Evolutionary conservation across 352 stramenopile species (phyloP).

Genomic region (Aphanomyces euteiches): DNA sequence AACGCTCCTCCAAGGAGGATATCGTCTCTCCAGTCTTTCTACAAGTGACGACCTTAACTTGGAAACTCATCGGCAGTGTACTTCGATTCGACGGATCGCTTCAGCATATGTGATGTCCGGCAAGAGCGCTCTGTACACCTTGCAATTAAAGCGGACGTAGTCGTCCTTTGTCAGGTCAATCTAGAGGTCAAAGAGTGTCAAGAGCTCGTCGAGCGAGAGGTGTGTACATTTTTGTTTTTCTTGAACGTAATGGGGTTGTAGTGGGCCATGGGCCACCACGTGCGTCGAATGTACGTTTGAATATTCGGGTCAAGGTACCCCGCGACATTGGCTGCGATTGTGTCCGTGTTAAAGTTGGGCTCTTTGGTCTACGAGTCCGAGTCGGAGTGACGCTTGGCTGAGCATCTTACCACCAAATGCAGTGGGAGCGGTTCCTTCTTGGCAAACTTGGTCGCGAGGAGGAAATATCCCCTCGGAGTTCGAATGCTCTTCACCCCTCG

Average conservation of each 20-base stretch:
- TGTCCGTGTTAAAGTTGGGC: slow-evolving; percentile 12
- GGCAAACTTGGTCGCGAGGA: slow-evolving; percentile 19
- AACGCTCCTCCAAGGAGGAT: background rate
- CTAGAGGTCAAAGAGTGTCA: background rate
- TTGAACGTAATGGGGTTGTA: slow-evolving; percentile 30
- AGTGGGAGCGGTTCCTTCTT: slow-evolving; percentile 25
- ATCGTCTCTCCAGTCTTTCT: slow-evolving; percentile 27
- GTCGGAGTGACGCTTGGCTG: background rate
- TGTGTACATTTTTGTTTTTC: slow-evolving; percentile 10
- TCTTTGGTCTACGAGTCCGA: slow-evolving; percentile 3
- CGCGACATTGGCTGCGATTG: slow-evolving; percentile 15
- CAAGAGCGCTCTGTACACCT: slow-evolving; percentile 16
- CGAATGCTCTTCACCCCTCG: slow-evolving; percentile 27
- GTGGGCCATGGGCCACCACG: slow-evolving; percentile 27
- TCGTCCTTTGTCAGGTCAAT: slow-evolving; percentile 27
- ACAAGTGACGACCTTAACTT: background rate
- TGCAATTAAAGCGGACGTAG: slow-evolving; percentile 27
- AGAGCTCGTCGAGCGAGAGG: no score
- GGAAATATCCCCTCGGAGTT: slow-evolving; percentile 24
- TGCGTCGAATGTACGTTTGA: slow-evolving; percentile 21
- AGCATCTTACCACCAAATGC: slow-evolving; percentile 19
- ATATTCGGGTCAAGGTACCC: slow-evolving; percentile 29
- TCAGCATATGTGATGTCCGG: slow-evolving; percentile 27
- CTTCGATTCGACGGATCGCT: slow-evolving; percentile 22
- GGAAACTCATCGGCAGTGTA: background rate